phyloP scores from a whole-genome alignment of 164 flowering plant species.

The Chimonanthus salicifolius region DNA sequence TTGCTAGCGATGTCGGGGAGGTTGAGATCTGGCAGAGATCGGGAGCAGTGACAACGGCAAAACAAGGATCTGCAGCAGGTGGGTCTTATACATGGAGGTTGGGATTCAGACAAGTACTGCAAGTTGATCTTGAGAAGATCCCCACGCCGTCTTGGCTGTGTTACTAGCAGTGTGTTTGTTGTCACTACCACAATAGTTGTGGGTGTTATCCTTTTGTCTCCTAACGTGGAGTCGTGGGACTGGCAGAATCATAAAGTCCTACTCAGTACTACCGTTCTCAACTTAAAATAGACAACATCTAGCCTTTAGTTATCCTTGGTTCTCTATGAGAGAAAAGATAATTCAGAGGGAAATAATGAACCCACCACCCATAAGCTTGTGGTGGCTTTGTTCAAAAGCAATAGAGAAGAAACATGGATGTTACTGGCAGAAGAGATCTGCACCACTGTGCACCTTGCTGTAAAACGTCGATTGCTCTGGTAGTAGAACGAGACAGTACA shows the following conservation, averaged over 20 bases:
- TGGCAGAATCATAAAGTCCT: slow-evolving; percentile 44
- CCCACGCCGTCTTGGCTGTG: slow-evolving; percentile 50
- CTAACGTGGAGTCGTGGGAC: slow-evolving; percentile 40
- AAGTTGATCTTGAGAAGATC: slow-evolving; percentile 45
- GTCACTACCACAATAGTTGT: slow-evolving; percentile 33
- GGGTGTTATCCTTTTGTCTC: slow-evolving; percentile 46
- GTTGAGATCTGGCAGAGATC: too few relatives aligned
- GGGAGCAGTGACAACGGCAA: too few relatives aligned
- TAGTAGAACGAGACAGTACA: too few relatives aligned
- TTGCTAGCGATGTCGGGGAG: too few relatives aligned
- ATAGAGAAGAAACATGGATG: too few relatives aligned
- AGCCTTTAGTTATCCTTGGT: neutral
- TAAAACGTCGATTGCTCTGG: too few relatives aligned
- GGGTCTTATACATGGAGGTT: too few relatives aligned
- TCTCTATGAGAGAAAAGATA: neutral
- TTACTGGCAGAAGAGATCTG: too few relatives aligned
- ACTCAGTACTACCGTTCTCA: slow-evolving; percentile 16
- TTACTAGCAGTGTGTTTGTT: slow-evolving; percentile 35
- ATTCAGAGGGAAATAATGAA: neutral
- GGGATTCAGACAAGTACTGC: slow-evolving; percentile 78
- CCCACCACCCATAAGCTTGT: neutral
- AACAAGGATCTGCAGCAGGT: too few relatives aligned
- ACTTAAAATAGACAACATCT: neutral
- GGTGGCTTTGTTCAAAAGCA: neutral
- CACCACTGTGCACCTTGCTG: too few relatives aligned